phyloP scores from a whole-genome alignment of 495 filamentous ascomycete species.

The Choiromyces venosus region DNA sequence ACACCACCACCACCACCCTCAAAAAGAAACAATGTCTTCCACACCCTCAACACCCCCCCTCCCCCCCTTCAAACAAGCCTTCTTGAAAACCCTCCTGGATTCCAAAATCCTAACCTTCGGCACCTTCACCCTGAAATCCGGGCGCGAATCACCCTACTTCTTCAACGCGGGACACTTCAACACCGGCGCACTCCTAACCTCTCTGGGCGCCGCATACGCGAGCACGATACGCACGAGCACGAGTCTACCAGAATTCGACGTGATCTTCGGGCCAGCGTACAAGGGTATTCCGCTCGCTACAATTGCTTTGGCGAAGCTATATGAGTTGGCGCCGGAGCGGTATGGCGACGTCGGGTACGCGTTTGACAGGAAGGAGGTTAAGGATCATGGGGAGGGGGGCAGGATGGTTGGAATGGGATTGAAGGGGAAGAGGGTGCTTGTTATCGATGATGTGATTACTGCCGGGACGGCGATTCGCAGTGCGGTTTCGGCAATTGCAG shows the following conservation, averaged over 20 bases:
- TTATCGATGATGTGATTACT: conserved; percentile 94
- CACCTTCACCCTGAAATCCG: conserved; percentile 82
- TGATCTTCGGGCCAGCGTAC: conserved; percentile 84
- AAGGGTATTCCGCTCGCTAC: conserved; percentile 89
- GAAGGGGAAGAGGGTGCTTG: conserved; percentile 74
- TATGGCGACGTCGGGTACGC: conserved; percentile 65
- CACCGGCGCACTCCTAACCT: conserved; percentile 63
- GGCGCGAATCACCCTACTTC: conserved; percentile 94
- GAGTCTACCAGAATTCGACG: conserved; percentile 53
- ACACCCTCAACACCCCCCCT: conserved; percentile 39
- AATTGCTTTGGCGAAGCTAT: conserved; percentile 63
- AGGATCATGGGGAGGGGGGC: conserved; percentile 90
- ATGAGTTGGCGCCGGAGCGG: conserved; percentile 53
- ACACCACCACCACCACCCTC: not conserved
- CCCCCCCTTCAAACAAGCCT: conserved; percentile 50
- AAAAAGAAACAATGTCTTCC: not conserved
- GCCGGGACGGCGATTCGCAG: conserved; percentile 90
- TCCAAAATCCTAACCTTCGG: conserved; percentile 82
- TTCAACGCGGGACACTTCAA: conserved; percentile 91
- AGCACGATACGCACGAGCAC: conserved; percentile 54
- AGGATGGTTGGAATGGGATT: conserved; percentile 80
- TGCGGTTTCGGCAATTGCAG: conserved; percentile 73
- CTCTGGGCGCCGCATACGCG: conserved; percentile 74
- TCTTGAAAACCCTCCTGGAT: conserved; percentile 65
- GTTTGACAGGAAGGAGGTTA: conserved; percentile 93